These are phyloP conservation scores for Leccinum boreale DNA, from an alignment of 768 basidiomycete genomes.

Conservation along the genomic window DNA sequence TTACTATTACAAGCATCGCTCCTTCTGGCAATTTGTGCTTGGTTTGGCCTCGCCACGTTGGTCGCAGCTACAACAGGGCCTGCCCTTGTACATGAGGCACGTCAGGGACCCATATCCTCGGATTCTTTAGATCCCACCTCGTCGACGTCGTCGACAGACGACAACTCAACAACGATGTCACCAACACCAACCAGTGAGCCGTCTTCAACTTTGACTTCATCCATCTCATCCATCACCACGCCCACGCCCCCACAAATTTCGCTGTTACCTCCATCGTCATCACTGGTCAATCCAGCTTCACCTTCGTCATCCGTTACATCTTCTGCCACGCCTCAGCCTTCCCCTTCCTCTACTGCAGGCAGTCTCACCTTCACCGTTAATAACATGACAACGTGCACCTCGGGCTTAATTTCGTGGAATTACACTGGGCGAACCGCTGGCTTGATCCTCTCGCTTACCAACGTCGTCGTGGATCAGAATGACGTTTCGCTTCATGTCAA, in stretches of 20 bases:
- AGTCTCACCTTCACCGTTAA: conserved; percentile 24
- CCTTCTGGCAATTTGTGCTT: conserved; percentile 4
- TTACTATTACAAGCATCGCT: conserved; percentile 5
- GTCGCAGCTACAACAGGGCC: conserved; percentile 11
- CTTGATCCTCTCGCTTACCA: conserved; percentile 38
- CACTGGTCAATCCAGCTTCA: conserved; percentile 7
- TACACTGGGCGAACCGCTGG: conserved; percentile 33
- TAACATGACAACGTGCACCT: conserved; percentile 35
- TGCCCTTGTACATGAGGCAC: conserved; percentile 18
- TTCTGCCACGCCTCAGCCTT: conserved; percentile 14
- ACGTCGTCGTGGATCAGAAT: conserved; percentile 33
- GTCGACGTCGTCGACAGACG: conserved; percentile 1
- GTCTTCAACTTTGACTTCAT: conserved; percentile 1
- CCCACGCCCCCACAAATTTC: not conserved
- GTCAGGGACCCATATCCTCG: conserved; percentile 16
- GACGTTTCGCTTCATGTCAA: conserved; percentile 9
- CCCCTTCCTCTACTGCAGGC: conserved; percentile 7
- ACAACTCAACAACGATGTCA: conserved; percentile 5
- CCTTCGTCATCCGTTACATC: conserved; percentile 8
- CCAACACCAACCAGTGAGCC: conserved; percentile 16
- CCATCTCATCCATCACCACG: not conserved
- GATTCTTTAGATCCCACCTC: conserved; percentile 4
- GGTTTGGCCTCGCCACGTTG: conserved; percentile 8
- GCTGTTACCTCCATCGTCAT: not conserved
- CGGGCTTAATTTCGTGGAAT: conserved; percentile 36